Base-by-base conservation (phyloP, 1,284 basidiomycete genomes). In the Phellopilus nigrolimitatus region DNA sequence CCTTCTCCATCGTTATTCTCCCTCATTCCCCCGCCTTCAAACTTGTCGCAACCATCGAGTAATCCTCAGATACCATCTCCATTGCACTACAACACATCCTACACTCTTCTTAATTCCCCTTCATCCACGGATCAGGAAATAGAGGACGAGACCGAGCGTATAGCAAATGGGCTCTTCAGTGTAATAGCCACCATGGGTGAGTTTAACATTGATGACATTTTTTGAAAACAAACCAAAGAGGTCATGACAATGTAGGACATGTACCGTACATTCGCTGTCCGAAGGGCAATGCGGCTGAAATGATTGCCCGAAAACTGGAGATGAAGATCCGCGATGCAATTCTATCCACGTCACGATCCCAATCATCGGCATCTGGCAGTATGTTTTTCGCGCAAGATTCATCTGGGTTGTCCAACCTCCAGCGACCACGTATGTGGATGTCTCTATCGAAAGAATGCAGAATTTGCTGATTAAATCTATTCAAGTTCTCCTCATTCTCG, bases 1-100 rank as follows among this genome's bases (percentile, higher is more conserved):
- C 95, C 97, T 30, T 95, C 95, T 2, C 84, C 91, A 1, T 91
- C 87, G n/a, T 74, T 99, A 13, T 99, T 99, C 71, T 97, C 94
- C 30, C 76, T 98, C 4, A 71, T 98, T 3, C 86, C 83, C 0
- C 69, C 69, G 2, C 56, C 78, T 3, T 64, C 68, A 17, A 57
- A 66, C 10, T 56, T 71, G 2, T 47, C 68, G 33, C 55, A 64
- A 6, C 57, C 68, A 13, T 57, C 67, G 3, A 57, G 70, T 19
- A 57, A 58, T 17, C 55, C 65, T 2, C 59, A 57, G 13, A 66
- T 61, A 39, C 64, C 71, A 3, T 63, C 64, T 28, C 76, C 76
- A 10, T 76, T 82, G n/a, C 12, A 37, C 38, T 12, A 51, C 19
- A 39, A 51, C 17, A 68, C 71, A 10, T 78, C 78, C 12, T 99